Percentiles rank a stretch among this genome's conserved stretches.
These are phyloP conservation scores for Pyricularia grisea DNA, from an alignment of 2,329 filamentous ascomycete genomes.

Conservation along the genomic window DNA sequence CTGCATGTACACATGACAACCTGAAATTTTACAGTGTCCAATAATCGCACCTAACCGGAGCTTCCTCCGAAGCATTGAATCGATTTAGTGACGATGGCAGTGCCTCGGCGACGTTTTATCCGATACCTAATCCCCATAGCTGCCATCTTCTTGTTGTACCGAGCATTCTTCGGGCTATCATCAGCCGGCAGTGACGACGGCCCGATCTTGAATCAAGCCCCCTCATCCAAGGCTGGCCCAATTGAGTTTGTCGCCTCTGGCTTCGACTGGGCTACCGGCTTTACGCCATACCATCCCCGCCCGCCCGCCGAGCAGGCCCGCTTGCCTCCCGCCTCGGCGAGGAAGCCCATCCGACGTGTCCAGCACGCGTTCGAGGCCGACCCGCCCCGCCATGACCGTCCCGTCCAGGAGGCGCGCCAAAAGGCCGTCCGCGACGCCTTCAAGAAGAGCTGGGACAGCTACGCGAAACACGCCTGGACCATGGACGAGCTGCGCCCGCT, in stretches of 20 bases:
- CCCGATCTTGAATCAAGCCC: not conserved
- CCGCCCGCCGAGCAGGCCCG: constrained; percentile 9
- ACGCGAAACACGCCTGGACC: constrained; percentile 41
- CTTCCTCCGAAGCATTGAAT: not conserved
- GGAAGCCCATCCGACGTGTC: constrained; percentile 28
- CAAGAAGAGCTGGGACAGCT: constrained; percentile 32
- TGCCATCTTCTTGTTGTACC: not conserved
- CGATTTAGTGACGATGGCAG: not conserved
- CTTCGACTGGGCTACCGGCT: constrained; percentile 17
- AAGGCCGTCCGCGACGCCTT: constrained; percentile 13
- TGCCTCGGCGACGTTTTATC: not conserved
- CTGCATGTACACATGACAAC: not conserved
- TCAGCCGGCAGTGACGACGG: not conserved
- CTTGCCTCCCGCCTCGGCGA: constrained; percentile 23
- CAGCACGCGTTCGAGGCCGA: constrained; percentile 23
- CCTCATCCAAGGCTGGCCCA: not conserved
- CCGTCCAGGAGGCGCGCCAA: constrained; percentile 24
- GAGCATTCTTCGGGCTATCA: not conserved
- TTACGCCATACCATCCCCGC: constrained; percentile 11
- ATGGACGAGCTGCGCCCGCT: constrained; percentile 45
- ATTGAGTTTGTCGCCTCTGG: constrained; percentile 8
- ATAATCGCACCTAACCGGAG: not conserved
- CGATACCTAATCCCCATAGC: not conserved
- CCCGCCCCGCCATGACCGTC: constrained; percentile 28
- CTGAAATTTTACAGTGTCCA: not conserved